Conservation (phyloP, 371 early-diverging fungal genomes). For the Mortierella sp. region DNA sequence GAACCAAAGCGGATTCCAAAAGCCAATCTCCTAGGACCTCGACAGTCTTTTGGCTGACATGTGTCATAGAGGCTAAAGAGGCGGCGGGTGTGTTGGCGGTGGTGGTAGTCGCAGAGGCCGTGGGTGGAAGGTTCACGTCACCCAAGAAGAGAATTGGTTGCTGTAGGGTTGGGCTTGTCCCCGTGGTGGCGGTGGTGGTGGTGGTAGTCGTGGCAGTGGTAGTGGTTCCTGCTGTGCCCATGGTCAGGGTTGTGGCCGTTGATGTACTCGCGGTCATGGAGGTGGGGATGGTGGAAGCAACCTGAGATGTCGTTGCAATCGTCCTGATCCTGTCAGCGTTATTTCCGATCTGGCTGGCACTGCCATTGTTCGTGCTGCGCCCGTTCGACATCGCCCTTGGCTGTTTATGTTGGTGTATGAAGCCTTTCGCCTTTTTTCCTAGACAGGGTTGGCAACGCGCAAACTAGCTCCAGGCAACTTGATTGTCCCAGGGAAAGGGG, state of each 20-base stretch:
- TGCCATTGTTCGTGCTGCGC: slow-evolving; percentile 3
- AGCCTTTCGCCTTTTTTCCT: no score
- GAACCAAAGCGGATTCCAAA: slow-evolving; percentile 37
- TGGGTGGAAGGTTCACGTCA: no score
- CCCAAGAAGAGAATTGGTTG: no score
- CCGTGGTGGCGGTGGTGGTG: neutral
- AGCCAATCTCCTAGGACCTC: slow-evolving; percentile 47
- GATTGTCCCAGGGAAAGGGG: no score
- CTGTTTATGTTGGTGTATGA: no score
- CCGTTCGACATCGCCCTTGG: slow-evolving; percentile 15
- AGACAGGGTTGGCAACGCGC: no score
- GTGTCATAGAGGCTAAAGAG: neutral
- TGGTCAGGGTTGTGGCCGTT: neutral
- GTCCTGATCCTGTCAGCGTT: slow-evolving; percentile 9
- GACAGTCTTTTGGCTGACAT: slow-evolving; percentile 37
- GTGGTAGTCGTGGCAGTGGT: neutral
- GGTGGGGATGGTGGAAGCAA: neutral
- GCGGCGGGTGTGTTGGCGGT: neutral
- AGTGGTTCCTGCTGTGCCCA: no score
- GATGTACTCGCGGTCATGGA: neutral
- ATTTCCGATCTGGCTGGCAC: neutral
- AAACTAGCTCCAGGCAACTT: no score
- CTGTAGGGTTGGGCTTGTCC: neutral
- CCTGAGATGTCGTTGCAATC: neutral
- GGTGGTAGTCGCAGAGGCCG: slow-evolving; percentile 1